phyloP scores from a whole-genome alignment of 2,329 filamentous ascomycete species.

The Phialophora verrucosa region DNA sequence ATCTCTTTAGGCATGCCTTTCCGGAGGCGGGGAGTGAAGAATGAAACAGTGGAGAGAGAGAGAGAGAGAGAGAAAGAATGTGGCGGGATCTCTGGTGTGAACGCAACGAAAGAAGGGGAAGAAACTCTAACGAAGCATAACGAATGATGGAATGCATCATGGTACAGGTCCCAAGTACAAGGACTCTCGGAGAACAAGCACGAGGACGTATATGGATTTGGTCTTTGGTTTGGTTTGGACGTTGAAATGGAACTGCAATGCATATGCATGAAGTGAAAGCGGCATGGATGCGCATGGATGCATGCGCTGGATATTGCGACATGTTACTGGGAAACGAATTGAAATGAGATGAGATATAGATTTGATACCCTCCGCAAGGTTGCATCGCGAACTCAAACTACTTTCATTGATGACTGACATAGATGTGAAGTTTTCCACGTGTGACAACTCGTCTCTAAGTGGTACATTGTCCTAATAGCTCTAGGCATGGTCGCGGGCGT shows the following conservation, averaged over 20 bases:
- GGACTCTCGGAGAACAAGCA: neutral
- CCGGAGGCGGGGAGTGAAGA: neutral
- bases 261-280: neutral
- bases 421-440: neutral
- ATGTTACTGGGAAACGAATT: neutral
- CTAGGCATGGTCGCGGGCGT: neutral
- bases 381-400: neutral
- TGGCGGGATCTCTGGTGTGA: neutral
- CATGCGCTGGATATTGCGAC: neutral
- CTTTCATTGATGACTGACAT: neutral
- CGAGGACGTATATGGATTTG: neutral
- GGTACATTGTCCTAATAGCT: neutral
- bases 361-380: neutral
- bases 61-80: neutral
- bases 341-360: neutral
- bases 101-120: no score
- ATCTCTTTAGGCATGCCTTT: neutral
- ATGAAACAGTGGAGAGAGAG: neutral
- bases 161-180: neutral
- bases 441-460: no score
- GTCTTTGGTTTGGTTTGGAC: neutral
- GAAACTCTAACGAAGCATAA: neutral
- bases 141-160: neutral
- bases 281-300: neutral
- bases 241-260: neutral